Percentiles rank a stretch among this genome's conserved stretches.
These are phyloP conservation scores for Picocystis sp. DNA, from an alignment of 163 green algal genomes.

Conservation along the genomic window DNA sequence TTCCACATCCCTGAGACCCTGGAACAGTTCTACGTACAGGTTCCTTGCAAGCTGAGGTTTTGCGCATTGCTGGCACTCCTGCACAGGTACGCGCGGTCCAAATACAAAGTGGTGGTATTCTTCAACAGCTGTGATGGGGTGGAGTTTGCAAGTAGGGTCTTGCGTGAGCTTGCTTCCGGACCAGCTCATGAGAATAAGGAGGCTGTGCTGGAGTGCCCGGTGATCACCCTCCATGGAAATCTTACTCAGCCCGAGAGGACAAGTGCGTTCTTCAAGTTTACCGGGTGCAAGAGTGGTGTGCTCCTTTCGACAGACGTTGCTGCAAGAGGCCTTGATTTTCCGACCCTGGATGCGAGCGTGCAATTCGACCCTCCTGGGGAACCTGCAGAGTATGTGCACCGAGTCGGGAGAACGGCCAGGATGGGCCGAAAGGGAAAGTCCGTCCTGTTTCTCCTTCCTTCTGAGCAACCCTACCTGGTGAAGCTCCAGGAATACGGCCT, in stretches of 20 bases:
- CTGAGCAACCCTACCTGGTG: constrained; percentile 7
- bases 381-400: constrained; percentile 36
- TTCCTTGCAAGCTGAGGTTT: constrained; percentile 53
- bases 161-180: constrained; percentile 12
- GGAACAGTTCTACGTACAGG: constrained; percentile 49
- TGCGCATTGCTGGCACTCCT: constrained; percentile 45
- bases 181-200: constrained; percentile 5
- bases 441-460: constrained; percentile 26
- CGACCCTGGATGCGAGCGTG: constrained; percentile 41
- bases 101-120: constrained; percentile 73
- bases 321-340: constrained; percentile 62
- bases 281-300: constrained; percentile 19
- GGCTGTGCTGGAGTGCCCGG: constrained; percentile 13
- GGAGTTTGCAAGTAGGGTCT: constrained; percentile 60
- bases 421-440: constrained; percentile 20
- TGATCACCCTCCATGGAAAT: constrained; percentile 62
- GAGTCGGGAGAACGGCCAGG: constrained; percentile 26
- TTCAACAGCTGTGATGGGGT: constrained; percentile 74
- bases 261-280: constrained; percentile 27
- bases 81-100: constrained; percentile 6
- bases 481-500: background rate
- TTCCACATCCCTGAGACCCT: constrained; percentile 54
- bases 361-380: constrained; percentile 57
- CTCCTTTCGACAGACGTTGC: constrained; percentile 68
- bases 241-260: constrained; percentile 46